Conservation (phyloP, 169 alveolate species). For the Perkinsus olseni region DNA sequence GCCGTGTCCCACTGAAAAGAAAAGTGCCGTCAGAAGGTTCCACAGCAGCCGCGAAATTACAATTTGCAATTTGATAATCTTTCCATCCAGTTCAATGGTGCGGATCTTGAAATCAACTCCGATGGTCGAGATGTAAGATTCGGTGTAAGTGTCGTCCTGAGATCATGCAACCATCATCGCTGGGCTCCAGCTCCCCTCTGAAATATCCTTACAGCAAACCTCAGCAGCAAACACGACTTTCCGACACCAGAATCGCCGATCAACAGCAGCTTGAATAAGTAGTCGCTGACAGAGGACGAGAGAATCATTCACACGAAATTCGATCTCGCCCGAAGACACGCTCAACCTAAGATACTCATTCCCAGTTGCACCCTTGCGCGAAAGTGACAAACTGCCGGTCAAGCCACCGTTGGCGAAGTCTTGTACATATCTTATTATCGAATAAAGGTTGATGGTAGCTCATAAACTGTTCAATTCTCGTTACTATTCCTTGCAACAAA, state of each 20-base stretch:
- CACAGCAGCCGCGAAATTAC: constrained; percentile 23
- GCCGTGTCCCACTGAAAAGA: constrained; percentile 89
- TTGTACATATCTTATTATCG: background rate
- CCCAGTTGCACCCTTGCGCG: background rate
- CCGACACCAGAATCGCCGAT: constrained; percentile 99
- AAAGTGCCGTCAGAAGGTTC: background rate
- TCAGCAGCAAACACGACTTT: constrained; percentile 87
- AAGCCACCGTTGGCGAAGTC: background rate
- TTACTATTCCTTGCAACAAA: background rate
- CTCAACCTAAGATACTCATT: background rate
- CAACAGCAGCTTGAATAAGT: constrained; percentile 84
- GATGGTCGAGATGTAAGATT: constrained; percentile 79
- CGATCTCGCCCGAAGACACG: background rate
- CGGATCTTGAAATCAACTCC: constrained; percentile 87
- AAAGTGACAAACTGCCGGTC: background rate
- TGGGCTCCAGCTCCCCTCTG: background rate
- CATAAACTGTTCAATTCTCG: background rate
- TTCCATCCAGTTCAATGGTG: constrained; percentile 81
- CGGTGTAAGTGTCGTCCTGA: constrained; percentile 74
- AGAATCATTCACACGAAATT: too few species aligned
- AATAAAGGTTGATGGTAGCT: background rate
- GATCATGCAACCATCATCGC: background rate
- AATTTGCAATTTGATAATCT: constrained; percentile 79
- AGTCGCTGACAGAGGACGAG: constrained; percentile 56
- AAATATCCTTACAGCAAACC: constrained; percentile 79